Percentiles rank a stretch among this genome's conserved stretches.
Conservation (phyloP, 1,284 basidiomycete genomes). For the Taiwanofungus camphoratus region DNA sequence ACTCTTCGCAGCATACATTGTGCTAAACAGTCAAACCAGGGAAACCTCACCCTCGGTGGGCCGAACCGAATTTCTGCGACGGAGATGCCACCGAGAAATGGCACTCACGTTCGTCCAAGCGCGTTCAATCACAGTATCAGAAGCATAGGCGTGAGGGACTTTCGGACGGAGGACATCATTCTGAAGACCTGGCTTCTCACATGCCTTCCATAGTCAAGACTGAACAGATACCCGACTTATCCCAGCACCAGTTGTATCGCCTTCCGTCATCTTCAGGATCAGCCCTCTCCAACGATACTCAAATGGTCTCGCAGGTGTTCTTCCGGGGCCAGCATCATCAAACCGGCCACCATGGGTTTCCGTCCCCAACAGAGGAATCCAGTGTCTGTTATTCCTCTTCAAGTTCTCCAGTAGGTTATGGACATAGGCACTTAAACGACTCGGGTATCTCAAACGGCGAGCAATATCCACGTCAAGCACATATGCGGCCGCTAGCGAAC, state of each 20-base stretch:
- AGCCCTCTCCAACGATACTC: conserved; percentile 19
- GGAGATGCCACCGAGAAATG: conserved; percentile 76
- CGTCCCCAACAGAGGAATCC: conserved; percentile 20
- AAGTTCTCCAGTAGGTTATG: conserved; percentile 30
- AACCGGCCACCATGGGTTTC: conserved; percentile 16
- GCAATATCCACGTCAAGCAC: conserved; percentile 24
- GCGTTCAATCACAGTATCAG: conserved; percentile 25
- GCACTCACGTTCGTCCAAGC: conserved; percentile 76
- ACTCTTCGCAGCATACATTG: too few species aligned
- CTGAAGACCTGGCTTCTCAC: conserved; percentile 10
- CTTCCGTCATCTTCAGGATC: conserved; percentile 23
- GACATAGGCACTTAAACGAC: conserved; percentile 17
- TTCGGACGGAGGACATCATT: conserved; percentile 14
- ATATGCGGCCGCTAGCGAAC: conserved; percentile 22
- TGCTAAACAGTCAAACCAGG: too few species aligned
- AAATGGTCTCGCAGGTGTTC: conserved; percentile 10
- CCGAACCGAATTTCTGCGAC: conserved; percentile 68
- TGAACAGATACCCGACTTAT: conserved; percentile 24
- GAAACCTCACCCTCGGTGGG: conserved; percentile 80
- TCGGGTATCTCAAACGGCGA: conserved; percentile 17
- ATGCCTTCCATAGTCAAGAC: conserved; percentile 29
- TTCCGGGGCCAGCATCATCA: conserved; percentile 18
- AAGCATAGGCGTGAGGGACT: conserved; percentile 18
- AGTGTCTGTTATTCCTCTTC: conserved; percentile 23
- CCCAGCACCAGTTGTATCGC: conserved; percentile 26